Conservation (phyloP, 2,329 filamentous ascomycete species). For the Alternaria longipes region DNA sequence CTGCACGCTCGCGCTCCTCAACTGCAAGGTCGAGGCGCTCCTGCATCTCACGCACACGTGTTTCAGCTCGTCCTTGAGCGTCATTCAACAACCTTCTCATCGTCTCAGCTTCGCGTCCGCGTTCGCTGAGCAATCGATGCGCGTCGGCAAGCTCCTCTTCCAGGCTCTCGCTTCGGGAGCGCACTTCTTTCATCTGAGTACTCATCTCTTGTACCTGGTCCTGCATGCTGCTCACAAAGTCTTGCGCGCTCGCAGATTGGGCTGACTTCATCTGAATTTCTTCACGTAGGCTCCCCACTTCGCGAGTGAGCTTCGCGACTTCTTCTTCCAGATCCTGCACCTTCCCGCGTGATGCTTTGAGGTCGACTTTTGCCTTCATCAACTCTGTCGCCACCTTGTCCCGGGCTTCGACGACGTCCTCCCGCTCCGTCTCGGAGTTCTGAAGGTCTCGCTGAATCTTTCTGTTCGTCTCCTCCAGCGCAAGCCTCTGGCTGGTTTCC, state of each 20-base stretch:
- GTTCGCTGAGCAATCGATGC: conserved; percentile 84
- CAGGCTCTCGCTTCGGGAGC: conserved; percentile 80
- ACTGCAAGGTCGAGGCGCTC: conserved; percentile 86
- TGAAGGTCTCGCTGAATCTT: conserved; percentile 79
- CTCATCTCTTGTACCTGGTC: conserved; percentile 89
- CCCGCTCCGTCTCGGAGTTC: conserved; percentile 78
- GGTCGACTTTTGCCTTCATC: conserved; percentile 75
- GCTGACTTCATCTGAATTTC: conserved; percentile 85
- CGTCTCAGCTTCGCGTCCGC: conserved; percentile 90
- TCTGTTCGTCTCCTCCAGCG: conserved; percentile 81
- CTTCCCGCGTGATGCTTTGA: conserved; percentile 63
- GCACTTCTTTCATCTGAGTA: conserved; percentile 89
- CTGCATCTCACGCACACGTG: conserved; percentile 86
- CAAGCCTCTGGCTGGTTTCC: conserved; percentile 75
- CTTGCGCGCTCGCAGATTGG: conserved; percentile 86
- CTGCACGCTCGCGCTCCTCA: conserved; percentile 91
- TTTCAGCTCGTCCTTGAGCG: conserved; percentile 82
- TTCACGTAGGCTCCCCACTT: conserved; percentile 74
- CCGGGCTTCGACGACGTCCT: conserved; percentile 75
- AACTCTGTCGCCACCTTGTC: conserved; percentile 79
- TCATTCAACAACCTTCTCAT: conserved; percentile 91
- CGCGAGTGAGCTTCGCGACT: conserved; percentile 71
- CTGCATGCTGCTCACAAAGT: conserved; percentile 88
- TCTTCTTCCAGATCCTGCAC: conserved; percentile 80
- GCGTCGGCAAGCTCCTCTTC: conserved; percentile 93